phyloP scores from a whole-genome alignment of 1,284 basidiomycete species.

The Phellinidium pouzarii region DNA sequence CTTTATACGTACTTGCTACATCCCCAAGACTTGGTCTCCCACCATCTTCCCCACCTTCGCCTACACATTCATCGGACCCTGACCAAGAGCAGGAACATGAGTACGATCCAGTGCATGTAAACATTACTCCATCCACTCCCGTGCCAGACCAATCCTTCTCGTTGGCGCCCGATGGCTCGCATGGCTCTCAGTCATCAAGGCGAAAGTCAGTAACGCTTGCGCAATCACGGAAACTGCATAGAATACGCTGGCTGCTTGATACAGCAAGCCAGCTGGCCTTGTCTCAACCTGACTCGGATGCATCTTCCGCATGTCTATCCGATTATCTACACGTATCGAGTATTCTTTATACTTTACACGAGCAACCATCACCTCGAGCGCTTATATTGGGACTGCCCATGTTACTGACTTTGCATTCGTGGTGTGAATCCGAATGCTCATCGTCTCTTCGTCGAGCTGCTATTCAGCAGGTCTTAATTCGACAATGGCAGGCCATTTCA shows the following conservation, averaged over 20 bases:
- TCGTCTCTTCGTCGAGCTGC: slow-evolving; percentile 40
- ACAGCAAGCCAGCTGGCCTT: slow-evolving; percentile 37
- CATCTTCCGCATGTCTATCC: slow-evolving; percentile 47
- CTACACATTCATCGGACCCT: slow-evolving; percentile 29
- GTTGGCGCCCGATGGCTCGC: slow-evolving; percentile 14
- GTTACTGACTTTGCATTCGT: slow-evolving; percentile 65
- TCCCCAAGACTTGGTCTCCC: slow-evolving; percentile 50
- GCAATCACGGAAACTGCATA: slow-evolving; percentile 49
- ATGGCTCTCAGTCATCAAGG: slow-evolving; percentile 29
- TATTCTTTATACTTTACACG: slow-evolving; percentile 63
- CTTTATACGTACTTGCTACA: slow-evolving; percentile 72
- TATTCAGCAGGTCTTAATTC: slow-evolving; percentile 62
- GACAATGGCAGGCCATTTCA: slow-evolving; percentile 44
- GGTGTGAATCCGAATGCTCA: slow-evolving; percentile 12
- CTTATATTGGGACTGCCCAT: slow-evolving; percentile 80
- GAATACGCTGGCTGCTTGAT: slow-evolving; percentile 46
- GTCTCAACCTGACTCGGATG: slow-evolving; percentile 37
- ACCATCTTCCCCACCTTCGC: slow-evolving; percentile 36
- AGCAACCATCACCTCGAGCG: slow-evolving; percentile 65
- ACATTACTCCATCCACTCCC: slow-evolving; percentile 34
- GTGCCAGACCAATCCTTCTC: slow-evolving; percentile 26
- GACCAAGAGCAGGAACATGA: slow-evolving; percentile 3
- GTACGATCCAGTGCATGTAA: slow-evolving; percentile 25
- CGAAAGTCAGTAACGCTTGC: slow-evolving; percentile 44
- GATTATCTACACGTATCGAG: slow-evolving; percentile 76